Evolutionary conservation across 176 grass and related monocot species (phyloP), one percentile per base, ranked within the genome.

Genomic region (Musa beccarii): DNA sequence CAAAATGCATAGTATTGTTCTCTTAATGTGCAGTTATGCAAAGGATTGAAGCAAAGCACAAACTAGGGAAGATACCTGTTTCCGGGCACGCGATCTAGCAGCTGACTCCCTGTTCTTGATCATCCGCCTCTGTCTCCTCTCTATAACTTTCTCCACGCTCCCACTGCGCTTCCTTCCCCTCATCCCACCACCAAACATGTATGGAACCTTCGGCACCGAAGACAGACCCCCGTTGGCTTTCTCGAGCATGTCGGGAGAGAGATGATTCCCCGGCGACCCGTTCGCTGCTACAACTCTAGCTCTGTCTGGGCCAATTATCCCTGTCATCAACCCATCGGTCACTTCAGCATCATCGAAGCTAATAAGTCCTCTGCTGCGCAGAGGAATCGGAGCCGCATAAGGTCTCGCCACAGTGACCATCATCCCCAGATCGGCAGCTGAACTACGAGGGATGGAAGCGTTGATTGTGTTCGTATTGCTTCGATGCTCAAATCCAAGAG

Each of bases 141-240:
- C 69, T 51, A 49, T 51, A 28, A 89, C 92, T 78, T 96, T 96
- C 83, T 92, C 92, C 57, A 89, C 83, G 43, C 81, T 88, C 0
- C 79, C 63, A 16, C 77, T 14, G 50, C 43, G n/a, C 43, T 96
- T 96, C 84, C 89, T 89, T 11, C 82, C 92, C 76, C 92, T 84
- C 78, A 91, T 79, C 49, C 88, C 51, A 25, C 0, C 69, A 29
- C 34, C 52, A n/a, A 70, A 70, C 17, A 52, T 28, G 19, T 51
- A 70, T 8, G 68, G 68, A 49, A n/a, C 68, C 6, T 26, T 12
- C 16, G 43, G 50, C 21, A 70, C 16, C 49, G 68, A 52, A 70
- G 26, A n/a, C 15, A 17, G 68, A 50, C 52, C 68, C 17, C 68
- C 8, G 16, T 11, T 25, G 7, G 16, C 50, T 28, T 70, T 70